A percentile compares a stretch with the other conserved stretches of the same genome.
Evolutionary conservation across 495 filamentous ascomycete species (phyloP).

Genomic region (Annulohypoxylon bovei): DNA sequence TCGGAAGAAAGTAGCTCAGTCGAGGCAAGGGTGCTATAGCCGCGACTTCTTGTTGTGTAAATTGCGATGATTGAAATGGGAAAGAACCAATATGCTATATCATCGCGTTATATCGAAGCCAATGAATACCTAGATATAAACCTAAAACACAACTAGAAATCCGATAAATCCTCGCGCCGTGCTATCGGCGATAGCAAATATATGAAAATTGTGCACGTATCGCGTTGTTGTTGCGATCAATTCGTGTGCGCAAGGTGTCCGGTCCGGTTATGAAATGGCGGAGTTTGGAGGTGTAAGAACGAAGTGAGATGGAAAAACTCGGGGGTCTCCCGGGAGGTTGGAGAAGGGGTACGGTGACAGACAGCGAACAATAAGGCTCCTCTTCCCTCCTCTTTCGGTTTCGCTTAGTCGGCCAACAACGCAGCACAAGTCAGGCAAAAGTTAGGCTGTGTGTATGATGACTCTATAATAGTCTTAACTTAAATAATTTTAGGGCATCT

Average conservation of each 20-base stretch:
- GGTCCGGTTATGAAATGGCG: conserved; percentile 24
- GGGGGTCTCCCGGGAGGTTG: conserved; percentile 19
- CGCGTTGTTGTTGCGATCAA: conserved; percentile 17
- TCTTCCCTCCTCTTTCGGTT: conserved; percentile 13
- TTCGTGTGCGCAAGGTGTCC: conserved; percentile 31
- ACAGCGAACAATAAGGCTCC: conserved; percentile 15
- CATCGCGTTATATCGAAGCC: conserved; percentile 29
- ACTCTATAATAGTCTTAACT: conserved; percentile 18
- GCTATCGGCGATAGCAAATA: conserved; percentile 14
- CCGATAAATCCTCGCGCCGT: not conserved
- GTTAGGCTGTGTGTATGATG: conserved; percentile 14
- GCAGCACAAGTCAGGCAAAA: conserved; percentile 9
- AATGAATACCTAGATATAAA: conserved; percentile 22
- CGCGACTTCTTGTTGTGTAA: conserved; percentile 4
- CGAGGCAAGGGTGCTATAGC: not conserved
- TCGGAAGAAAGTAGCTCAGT: not conserved
- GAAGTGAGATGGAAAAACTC: conserved; percentile 26
- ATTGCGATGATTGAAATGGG: conserved; percentile 11
- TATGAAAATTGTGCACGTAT: conserved; percentile 12
- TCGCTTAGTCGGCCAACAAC: conserved; percentile 34
- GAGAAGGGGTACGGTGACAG: not conserved
- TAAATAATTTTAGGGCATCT: conserved; percentile 7
- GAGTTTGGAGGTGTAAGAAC: conserved; percentile 22
- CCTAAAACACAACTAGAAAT: conserved; percentile 8
- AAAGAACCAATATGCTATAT: conserved; percentile 21